Evolutionary conservation across 2,329 filamentous ascomycete species (phyloP).

Genomic region (Immersiporthe knoxdaviesiana): DNA sequence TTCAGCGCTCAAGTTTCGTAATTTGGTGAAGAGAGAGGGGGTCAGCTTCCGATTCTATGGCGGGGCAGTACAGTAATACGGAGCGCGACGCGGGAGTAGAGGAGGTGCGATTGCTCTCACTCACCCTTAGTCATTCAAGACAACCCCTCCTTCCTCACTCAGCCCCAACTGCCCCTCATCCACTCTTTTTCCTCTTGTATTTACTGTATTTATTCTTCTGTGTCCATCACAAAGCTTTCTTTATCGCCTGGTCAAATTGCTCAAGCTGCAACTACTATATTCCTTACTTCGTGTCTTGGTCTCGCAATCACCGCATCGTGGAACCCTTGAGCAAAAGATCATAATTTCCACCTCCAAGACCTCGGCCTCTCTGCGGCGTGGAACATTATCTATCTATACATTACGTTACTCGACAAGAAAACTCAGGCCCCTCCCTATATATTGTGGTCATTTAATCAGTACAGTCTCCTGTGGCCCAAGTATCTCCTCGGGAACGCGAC

Average conservation of each 20-base stretch:
- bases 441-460: not conserved
- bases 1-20: not conserved
- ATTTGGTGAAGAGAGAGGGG: not conserved
- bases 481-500: not conserved
- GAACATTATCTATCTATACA: no score
- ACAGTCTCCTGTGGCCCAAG: not conserved
- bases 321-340: not conserved
- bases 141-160: not conserved
- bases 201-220: no score
- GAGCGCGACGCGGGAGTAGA: not conserved
- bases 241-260: no score
- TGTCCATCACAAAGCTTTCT: no score
- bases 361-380: not conserved
- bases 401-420: not conserved
- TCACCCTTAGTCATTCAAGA: slow-evolving; percentile 8
- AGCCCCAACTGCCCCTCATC: no score
- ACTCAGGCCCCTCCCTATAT: not conserved
- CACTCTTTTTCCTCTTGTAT: not conserved
- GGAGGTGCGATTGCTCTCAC: not conserved
- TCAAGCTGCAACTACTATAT: no score
- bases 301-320: not conserved
- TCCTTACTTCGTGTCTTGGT: not conserved
- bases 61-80: slow-evolving; percentile 14
- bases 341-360: not conserved
- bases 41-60: slow-evolving; percentile 1